These are phyloP conservation scores for Triangularia setosa DNA, from an alignment of 2,329 filamentous ascomycete genomes.

Conservation along the genomic window DNA sequence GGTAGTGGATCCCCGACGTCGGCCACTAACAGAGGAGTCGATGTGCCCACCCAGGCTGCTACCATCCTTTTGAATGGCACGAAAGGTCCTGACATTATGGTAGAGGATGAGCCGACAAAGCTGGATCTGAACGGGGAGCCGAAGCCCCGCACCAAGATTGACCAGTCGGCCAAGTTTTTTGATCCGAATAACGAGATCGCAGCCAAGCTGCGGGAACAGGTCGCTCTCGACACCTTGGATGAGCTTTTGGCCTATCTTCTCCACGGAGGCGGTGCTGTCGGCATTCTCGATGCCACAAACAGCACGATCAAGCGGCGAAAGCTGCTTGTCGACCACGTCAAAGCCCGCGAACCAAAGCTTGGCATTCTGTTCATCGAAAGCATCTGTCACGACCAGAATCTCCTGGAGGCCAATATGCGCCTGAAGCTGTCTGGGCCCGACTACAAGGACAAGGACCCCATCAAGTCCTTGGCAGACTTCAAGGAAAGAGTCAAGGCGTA, in stretches of 20 bases:
- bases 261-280: slow-evolving; percentile 76
- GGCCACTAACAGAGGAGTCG: slow-evolving; percentile 32
- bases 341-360: slow-evolving; percentile 75
- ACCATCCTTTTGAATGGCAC: slow-evolving; percentile 55
- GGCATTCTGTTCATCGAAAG: slow-evolving; percentile 95
- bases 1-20: slow-evolving; percentile 30
- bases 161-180: slow-evolving; percentile 92
- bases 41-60: slow-evolving; percentile 50
- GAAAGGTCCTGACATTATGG: slow-evolving; percentile 34
- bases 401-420: slow-evolving; percentile 95
- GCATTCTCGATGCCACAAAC: slow-evolving; percentile 96
- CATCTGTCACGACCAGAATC: slow-evolving; percentile 76
- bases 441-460: slow-evolving; percentile 89
- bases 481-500: slow-evolving; percentile 89
- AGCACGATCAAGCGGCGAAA: slow-evolving; percentile 85
- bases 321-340: slow-evolving; percentile 78
- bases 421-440: slow-evolving; percentile 93
- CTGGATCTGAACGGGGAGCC: slow-evolving; percentile 35
- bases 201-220: slow-evolving; percentile 79
- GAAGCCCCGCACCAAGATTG: slow-evolving; percentile 50
- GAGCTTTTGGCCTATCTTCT: slow-evolving; percentile 89
- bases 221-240: slow-evolving; percentile 86
- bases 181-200: slow-evolving; percentile 84
- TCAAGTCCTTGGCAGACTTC: slow-evolving; percentile 82
- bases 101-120: slow-evolving; percentile 36